Conservation (phyloP, 768 basidiomycete genomes). For the Kwoniella newhampshirensis region DNA sequence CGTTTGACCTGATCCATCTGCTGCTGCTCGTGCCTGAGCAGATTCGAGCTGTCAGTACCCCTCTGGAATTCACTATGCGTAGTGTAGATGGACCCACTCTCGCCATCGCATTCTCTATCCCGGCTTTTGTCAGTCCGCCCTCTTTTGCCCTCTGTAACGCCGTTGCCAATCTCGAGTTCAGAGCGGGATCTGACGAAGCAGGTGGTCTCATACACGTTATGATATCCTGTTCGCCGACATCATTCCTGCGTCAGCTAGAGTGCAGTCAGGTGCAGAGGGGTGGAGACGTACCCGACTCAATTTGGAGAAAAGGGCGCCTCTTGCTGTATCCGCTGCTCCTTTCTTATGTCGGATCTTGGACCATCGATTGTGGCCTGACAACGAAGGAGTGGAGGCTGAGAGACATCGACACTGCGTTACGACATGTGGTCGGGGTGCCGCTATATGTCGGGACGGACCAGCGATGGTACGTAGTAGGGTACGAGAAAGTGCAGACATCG, state of each 20-base stretch:
- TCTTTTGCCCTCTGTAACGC: slow-evolving; percentile 45
- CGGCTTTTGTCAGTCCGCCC: slow-evolving; percentile 41
- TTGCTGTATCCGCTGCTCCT: slow-evolving; percentile 47
- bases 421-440: not conserved
- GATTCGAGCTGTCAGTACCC: too few species aligned
- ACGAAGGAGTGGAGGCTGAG: not conserved
- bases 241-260: not conserved
- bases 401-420: slow-evolving; percentile 2
- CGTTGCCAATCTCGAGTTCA: slow-evolving; percentile 40
- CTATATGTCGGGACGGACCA: slow-evolving; percentile 1
- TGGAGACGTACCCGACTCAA: slow-evolving; percentile 29
- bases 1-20: slow-evolving; percentile 44
- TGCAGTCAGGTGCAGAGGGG: not conserved
- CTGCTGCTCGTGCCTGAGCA: slow-evolving; percentile 22
- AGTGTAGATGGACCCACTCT: slow-evolving; percentile 23
- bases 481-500: too few species aligned
- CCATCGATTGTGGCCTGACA: slow-evolving; percentile 49
- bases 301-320: slow-evolving; percentile 36
- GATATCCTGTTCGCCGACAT: slow-evolving; percentile 48
- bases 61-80: too few species aligned
- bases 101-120: slow-evolving; percentile 42
- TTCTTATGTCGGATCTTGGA: slow-evolving; percentile 52
- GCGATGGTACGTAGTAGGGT: not conserved
- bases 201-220: slow-evolving; percentile 41
- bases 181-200: slow-evolving; percentile 33